A percentile compares a stretch with the other conserved stretches of the same genome.
phyloP scores from a whole-genome alignment of 768 basidiomycete genomes.

The Suillus lakei region DNA sequence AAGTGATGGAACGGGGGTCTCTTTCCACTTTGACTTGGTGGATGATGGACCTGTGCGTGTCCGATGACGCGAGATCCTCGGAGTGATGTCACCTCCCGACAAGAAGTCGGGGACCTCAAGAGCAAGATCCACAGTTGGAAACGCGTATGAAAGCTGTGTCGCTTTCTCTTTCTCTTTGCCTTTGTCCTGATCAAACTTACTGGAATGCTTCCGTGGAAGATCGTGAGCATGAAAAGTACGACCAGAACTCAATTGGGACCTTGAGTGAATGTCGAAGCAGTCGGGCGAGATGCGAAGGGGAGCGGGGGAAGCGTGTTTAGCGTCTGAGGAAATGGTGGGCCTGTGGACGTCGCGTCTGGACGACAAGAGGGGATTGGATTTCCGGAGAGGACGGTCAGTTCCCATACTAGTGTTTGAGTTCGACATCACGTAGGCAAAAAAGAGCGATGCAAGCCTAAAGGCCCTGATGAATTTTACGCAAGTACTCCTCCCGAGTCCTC shows the following conservation, averaged over 20 bases:
- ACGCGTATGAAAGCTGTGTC: slow-evolving; percentile 25
- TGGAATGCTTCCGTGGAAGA: slow-evolving; percentile 27
- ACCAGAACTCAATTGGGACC: slow-evolving; percentile 42
- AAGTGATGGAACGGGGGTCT: slow-evolving; percentile 52
- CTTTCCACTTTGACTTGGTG: slow-evolving; percentile 44
- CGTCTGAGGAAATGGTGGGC: slow-evolving; percentile 18
- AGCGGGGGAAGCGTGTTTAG: slow-evolving; percentile 18
- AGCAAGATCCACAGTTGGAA: slow-evolving; percentile 32
- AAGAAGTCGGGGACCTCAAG: slow-evolving; percentile 31
- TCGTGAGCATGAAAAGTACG: slow-evolving; percentile 24
- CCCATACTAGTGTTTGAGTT: slow-evolving; percentile 16
- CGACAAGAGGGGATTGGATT: slow-evolving; percentile 63
- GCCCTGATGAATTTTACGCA: slow-evolving; percentile 6
- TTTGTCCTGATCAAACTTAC: slow-evolving; percentile 32
- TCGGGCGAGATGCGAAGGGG: slow-evolving; percentile 30
- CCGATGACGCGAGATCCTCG: slow-evolving; percentile 50
- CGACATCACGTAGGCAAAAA: slow-evolving; percentile 22
- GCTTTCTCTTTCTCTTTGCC: slow-evolving; percentile 30
- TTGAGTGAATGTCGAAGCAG: slow-evolving; percentile 54
- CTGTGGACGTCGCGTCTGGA: slow-evolving; percentile 54
- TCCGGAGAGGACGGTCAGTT: slow-evolving; percentile 48
- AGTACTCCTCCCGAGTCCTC: background rate
- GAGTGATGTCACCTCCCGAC: slow-evolving; percentile 34
- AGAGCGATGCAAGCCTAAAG: background rate
- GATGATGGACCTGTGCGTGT: slow-evolving; percentile 64